Conservation (phyloP, 2,329 filamentous ascomycete genomes). For the Cladosporium sp. region DNA sequence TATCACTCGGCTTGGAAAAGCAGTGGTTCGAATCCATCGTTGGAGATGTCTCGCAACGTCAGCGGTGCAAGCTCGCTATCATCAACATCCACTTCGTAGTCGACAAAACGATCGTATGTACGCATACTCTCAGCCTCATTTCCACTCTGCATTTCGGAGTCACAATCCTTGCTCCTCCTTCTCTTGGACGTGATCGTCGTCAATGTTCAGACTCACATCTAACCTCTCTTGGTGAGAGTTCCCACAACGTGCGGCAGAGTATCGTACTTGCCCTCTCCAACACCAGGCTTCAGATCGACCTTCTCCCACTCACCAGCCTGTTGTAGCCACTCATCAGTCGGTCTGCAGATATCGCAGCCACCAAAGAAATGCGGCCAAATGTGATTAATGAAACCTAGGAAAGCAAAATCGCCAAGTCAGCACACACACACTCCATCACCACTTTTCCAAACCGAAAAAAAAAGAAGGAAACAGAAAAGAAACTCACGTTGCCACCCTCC, state of each 20-base stretch:
- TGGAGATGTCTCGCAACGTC: background rate
- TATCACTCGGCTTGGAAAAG: too few species aligned
- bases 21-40: background rate
- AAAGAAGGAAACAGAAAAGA: background rate
- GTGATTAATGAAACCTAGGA: conserved; percentile 34
- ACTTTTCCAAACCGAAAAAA: too few species aligned
- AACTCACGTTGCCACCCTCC: conserved; percentile 40
- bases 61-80: background rate
- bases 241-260: conserved; percentile 40
- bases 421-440: too few species aligned
- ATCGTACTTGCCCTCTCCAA: conserved; percentile 39
- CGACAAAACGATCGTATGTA: background rate
- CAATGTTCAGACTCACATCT: background rate
- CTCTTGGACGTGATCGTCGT: background rate
- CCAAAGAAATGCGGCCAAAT: conserved; percentile 41
- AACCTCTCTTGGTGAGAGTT: conserved; percentile 34
- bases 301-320: conserved; percentile 39
- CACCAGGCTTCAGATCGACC: conserved; percentile 35
- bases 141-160: background rate
- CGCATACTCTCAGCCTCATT: background rate
- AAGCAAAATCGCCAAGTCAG: too few species aligned
- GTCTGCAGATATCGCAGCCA: conserved; percentile 39
- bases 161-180: background rate
- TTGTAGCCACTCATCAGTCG: conserved; percentile 41
- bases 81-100: background rate